Base-by-base conservation (phyloP, 208 protist genomes). In the Zelonia costaricensis region DNA sequence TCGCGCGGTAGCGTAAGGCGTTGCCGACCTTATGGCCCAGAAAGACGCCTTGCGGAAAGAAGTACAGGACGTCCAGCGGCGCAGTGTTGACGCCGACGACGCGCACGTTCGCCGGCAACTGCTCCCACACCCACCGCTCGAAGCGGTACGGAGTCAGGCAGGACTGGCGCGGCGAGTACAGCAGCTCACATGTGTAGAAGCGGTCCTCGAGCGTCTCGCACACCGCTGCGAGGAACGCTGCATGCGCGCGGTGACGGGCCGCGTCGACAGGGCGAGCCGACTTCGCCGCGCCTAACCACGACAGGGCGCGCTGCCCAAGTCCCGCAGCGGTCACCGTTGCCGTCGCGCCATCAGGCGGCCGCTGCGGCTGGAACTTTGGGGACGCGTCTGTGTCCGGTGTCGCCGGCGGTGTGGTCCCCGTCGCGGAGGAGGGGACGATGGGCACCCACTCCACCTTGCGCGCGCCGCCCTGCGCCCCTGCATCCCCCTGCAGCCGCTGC, bases 71-170 rank as follows among this genome's bases (percentile, higher is more conserved):
- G 38, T 86, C 71, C 30, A 78, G 30, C 6, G 84, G 69, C 6
- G 74, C 59, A 23, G 75, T 75, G 61, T 94, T 94, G 56, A 91
- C 59, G 47, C 82, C 81, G 27, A 94, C 82, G 3, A 94, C 55
- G 44, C 81, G 84, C 20, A 90, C 56, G 48, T 76, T 84, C 22
- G 28, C 20, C 7, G 87, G 84, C 5, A 93, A 72, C 27, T 55
- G 58, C 56, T 80, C 63, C 66, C 72, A 77, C 58, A 83, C 68
- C 78, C 79, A 89, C 18, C 71, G 55, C 27, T 79, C 63, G 23
- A 84, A 67, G 35, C 76, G 47, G 7, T 77, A 70, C 33, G 63
- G 68, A 3, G 66, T 63, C n/a, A 84, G 69, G 31, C 47, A 65
- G 25, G 79, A 80, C 57, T 88, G 80, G 1, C 38, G 33, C 0